Base-by-base conservation (phyloP, 768 basidiomycete species). In the Pleurotus citrinopileatus region DNA sequence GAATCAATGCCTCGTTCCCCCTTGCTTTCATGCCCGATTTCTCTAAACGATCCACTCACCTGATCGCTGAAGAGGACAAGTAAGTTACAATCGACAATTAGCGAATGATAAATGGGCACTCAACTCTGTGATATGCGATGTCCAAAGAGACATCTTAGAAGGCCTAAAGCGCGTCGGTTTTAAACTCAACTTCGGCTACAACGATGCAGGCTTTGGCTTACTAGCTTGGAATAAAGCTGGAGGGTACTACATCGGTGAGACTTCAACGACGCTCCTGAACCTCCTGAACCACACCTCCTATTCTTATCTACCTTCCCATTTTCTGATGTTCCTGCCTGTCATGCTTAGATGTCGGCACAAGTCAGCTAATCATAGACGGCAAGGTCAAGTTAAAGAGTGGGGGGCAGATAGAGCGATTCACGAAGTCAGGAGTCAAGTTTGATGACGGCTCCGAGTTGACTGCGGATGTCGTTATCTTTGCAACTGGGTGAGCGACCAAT, bases 311-410 rank as follows among this genome's bases (percentile, higher is more conserved):
- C n/a, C n/a, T n/a, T n/a, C n/a, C n/a, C n/a, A n/a, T n/a, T n/a
- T n/a, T n/a, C n/a, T n/a, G n/a, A n/a, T n/a, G 17, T 7, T 19
- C 1, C 17, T 20, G 17, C 3, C 19, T 40, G 17, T 13, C 13
- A 6, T 13, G 29, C 29, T 6, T 47, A 83, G 82, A 83, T 58
- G 76, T 78, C 17, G 84, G 84, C 27, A 81, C 78, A 8, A 79
- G 79, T 55, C 77, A 85, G 64, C 68, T 81, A 58, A 80, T 88
- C 60, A 76, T 79, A 42, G 82, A 86, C 60, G 84, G 85, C 4
- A 80, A 83, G 62, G 84, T 89, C 72, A 86, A 86, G 64, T 66
- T 89, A 53, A 88, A 87, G 70, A 83, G 78, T 66, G 82, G 83
- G 53, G 68, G 69, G 44, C 67, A 72, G 42, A 78, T 87, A 52